Evolutionary conservation across 305 asterid species (phyloP).

Genomic region (Fraxinus floribunda): DNA sequence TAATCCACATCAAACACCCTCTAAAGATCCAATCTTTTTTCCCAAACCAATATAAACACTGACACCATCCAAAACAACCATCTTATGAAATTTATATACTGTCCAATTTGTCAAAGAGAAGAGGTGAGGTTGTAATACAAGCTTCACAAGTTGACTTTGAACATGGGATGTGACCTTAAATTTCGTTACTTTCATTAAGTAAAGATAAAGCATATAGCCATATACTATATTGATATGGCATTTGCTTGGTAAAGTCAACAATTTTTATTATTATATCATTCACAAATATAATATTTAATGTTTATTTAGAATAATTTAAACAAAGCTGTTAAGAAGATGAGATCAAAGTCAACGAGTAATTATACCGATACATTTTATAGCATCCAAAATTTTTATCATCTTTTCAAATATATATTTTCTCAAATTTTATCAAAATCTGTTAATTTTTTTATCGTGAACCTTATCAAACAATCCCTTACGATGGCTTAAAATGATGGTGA

Average conservation of each 20-base stretch:
- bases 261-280: neutral
- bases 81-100: neutral
- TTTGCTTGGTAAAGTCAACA: neutral
- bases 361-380: neutral
- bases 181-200: conserved; percentile 16
- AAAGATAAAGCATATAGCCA: neutral
- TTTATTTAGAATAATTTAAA: neutral
- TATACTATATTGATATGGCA: neutral
- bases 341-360: neutral
- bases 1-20: too few relatives aligned
- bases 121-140: conserved; percentile 13
- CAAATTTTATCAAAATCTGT: neutral
- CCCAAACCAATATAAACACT: too few relatives aligned
- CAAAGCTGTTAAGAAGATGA: neutral
- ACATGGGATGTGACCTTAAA: conserved; percentile 24
- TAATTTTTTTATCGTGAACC: neutral
- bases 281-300: too few relatives aligned
- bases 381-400: neutral
- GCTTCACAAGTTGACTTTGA: conserved; percentile 24
- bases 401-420: neutral
- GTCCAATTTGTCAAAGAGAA: neutral
- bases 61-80: conserved; percentile 10
- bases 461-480: neutral
- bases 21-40: neutral
- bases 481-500: neutral